These are phyloP conservation scores for Rhynchosporium agropyri DNA, from an alignment of 2,329 filamentous ascomycete species.

Conservation along the genomic window DNA sequence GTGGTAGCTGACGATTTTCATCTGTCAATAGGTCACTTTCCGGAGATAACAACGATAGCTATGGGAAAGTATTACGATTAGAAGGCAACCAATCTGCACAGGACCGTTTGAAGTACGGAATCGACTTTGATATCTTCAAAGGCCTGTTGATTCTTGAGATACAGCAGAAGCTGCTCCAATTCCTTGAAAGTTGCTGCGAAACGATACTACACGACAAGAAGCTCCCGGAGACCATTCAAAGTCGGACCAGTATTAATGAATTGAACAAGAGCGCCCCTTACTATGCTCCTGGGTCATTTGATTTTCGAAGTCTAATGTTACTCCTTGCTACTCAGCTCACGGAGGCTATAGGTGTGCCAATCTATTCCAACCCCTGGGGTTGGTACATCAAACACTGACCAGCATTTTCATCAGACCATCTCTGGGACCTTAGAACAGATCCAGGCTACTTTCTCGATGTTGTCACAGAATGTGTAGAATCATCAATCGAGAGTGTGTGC, in stretches of 20 bases:
- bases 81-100: neutral
- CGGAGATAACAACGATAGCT: neutral
- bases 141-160: conserved; percentile 2
- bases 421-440: conserved; percentile 5
- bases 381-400: neutral
- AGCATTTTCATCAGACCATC: neutral
- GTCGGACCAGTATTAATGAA: neutral
- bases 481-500: neutral
- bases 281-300: neutral
- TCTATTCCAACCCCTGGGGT: neutral
- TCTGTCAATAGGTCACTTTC: neutral
- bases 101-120: neutral
- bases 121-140: conserved; percentile 1
- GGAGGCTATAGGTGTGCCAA: neutral
- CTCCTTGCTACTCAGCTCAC: conserved; percentile 1
- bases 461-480: neutral
- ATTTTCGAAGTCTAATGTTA: neutral
- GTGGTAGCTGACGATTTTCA: neutral
- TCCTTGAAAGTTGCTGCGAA: conserved; percentile 8
- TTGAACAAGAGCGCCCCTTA: neutral
- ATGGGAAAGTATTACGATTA: conserved; percentile 1
- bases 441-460: conserved; percentile 8
- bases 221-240: neutral
- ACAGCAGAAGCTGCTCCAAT: conserved; percentile 6
- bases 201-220: neutral